A percentile compares a stretch with the other conserved stretches of the same genome.
Evolutionary conservation across 768 basidiomycete genomes (phyloP).

Genomic region (Mycena alexandri): DNA sequence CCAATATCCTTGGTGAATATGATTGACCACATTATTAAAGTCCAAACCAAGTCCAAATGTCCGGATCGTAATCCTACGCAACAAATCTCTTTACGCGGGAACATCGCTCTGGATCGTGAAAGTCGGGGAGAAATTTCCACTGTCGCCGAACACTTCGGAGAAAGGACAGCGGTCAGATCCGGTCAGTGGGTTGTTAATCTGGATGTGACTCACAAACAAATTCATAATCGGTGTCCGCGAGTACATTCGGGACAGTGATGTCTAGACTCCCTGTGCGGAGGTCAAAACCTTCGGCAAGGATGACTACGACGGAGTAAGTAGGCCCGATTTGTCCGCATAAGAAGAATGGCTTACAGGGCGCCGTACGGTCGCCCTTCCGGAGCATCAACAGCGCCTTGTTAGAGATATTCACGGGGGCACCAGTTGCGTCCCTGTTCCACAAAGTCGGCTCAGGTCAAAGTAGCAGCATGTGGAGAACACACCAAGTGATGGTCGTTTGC

Average conservation of each 20-base stretch:
- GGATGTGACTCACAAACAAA: slow-evolving; percentile 41
- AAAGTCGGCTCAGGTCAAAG: background rate
- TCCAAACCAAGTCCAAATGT: no score
- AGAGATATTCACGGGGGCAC: slow-evolving; percentile 42
- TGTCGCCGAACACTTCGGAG: slow-evolving; percentile 48
- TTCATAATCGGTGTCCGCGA: slow-evolving; percentile 37
- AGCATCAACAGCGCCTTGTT: slow-evolving; percentile 37
- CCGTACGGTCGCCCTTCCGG: slow-evolving; percentile 26
- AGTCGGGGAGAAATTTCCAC: slow-evolving; percentile 44
- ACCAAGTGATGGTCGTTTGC: slow-evolving; percentile 47
- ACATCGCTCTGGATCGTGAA: slow-evolving; percentile 44
- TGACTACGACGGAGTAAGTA: slow-evolving; percentile 34
- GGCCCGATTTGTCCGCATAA: background rate
- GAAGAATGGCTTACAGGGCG: slow-evolving; percentile 5
- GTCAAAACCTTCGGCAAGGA: slow-evolving; percentile 40
- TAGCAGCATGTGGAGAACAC: slow-evolving; percentile 11
- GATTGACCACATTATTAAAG: no score
- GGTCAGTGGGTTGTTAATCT: no score
- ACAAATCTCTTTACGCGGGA: background rate
- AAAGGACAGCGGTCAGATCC: background rate
- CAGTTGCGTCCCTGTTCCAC: slow-evolving; percentile 40
- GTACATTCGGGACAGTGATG: slow-evolving; percentile 39
- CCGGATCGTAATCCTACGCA: no score
- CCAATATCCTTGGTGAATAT: no score
- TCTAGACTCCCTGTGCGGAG: slow-evolving; percentile 36